Evolutionary conservation across 371 early-diverging fungal genomes (phyloP), one percentile per base, ranked within the genome.

Genomic region (Syncephalastrum monosporum): DNA sequence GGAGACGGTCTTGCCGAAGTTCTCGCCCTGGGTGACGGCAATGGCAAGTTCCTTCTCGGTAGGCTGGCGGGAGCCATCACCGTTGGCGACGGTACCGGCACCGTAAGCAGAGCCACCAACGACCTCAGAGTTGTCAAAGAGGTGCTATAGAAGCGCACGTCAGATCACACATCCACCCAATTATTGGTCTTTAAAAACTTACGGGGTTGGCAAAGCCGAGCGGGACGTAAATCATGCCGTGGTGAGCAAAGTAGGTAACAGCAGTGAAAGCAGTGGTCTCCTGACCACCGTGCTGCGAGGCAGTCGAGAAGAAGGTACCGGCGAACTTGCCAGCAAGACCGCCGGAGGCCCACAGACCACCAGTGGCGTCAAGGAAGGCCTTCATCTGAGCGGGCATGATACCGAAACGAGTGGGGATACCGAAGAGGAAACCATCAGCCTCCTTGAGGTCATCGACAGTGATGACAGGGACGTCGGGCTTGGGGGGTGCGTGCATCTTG

Each of bases 401-500:
- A 15, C 91, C 91, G 58, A 75, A 91, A 4, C 88, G 76, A 29
- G 60, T 60, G 29, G 47, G 47, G 13, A 59, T 23, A 5, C 92
- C 92, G 60, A 91, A 86, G 50, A 92, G 44, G 61, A 88, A 68
- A 1, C 88, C 93, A 62, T 92, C 93, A 3, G 86, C 85, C 43
- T 85, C 69, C 15, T 51, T 64, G 2, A 91, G 64, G 15, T 82
- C 71, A 27, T 75, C 78, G 12, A 84, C 67, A 13, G 73, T 78
- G 43, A 86, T 76, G 41, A 79, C 68, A 8, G 92, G 91, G 13
- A 89, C 50, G 59, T 80, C 72, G 14, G 57, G 69, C 60, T 72
- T 80, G 5, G 74, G 59, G 14, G 81, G 67, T 17, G 87, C 89
- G 52, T 86, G 69, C 83, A 92, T 82, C 65, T 85, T 83, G 21